Evolutionary conservation across 2,329 filamentous ascomycete species (phyloP).

Genomic region (Aspergillus vadensis): DNA sequence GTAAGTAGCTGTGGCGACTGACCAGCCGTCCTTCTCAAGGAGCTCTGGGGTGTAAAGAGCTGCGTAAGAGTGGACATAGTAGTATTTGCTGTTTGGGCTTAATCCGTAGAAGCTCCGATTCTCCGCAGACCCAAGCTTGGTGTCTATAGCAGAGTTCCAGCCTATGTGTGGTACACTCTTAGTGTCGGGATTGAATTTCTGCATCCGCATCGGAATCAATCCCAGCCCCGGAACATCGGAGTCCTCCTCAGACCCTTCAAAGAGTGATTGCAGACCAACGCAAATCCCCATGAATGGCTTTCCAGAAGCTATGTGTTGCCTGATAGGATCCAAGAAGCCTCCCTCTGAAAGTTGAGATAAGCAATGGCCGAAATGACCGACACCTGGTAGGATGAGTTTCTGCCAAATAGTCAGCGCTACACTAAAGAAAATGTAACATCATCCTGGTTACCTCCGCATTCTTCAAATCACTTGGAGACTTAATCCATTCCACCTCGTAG

Average conservation of each 20-base stretch:
- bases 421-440: neutral
- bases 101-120: slow-evolving; percentile 73
- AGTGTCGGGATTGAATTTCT: slow-evolving; percentile 71
- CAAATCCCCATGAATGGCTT: slow-evolving; percentile 99
- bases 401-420: slow-evolving; percentile 39
- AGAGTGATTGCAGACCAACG: slow-evolving; percentile 88
- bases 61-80: slow-evolving; percentile 97
- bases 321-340: slow-evolving; percentile 81
- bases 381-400: slow-evolving; percentile 93
- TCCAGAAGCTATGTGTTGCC: slow-evolving; percentile 78
- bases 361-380: slow-evolving; percentile 97
- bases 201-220: slow-evolving; percentile 69
- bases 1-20: slow-evolving; percentile 86
- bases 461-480: slow-evolving; percentile 77
- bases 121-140: slow-evolving; percentile 42
- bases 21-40: slow-evolving; percentile 82
- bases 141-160: slow-evolving; percentile 83
- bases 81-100: slow-evolving; percentile 84
- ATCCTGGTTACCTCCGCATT: slow-evolving; percentile 71
- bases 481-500: slow-evolving; percentile 91
- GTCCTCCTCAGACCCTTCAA: slow-evolving; percentile 81
- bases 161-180: slow-evolving; percentile 99
- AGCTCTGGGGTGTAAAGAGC: slow-evolving; percentile 72
- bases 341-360: slow-evolving; percentile 78
- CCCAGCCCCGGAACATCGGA: slow-evolving; percentile 71